These are phyloP conservation scores for Prunus campanulata DNA, from an alignment of 306 rosid species.

Conservation along the genomic window DNA sequence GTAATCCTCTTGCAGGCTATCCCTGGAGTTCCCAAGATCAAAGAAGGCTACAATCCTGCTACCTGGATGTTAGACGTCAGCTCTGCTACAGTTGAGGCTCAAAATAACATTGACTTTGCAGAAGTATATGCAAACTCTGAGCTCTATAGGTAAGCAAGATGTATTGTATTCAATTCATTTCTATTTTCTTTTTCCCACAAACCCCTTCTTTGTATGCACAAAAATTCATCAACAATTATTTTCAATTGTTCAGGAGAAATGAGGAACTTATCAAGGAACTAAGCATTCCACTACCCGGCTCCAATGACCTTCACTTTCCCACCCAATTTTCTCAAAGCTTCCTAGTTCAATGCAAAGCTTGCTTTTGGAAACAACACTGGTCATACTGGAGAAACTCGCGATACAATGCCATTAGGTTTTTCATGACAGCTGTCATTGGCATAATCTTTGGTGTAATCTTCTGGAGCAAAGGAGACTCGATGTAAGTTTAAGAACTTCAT, in stretches of 20 bases:
- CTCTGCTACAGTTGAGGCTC: conserved; percentile 58
- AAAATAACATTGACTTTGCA: conserved; percentile 58
- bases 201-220: background rate
- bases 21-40: conserved; percentile 58
- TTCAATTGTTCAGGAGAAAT: conserved; percentile 38
- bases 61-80: conserved; percentile 83
- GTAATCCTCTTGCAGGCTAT: conserved; percentile 36
- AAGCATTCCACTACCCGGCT: conserved; percentile 41
- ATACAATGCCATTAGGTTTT: conserved; percentile 42
- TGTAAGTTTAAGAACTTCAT: conserved; percentile 30
- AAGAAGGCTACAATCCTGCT: conserved; percentile 65
- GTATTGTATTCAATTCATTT: background rate
- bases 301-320: conserved; percentile 55
- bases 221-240: background rate
- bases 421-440: conserved; percentile 33
- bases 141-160: conserved; percentile 39
- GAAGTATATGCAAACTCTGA: conserved; percentile 53
- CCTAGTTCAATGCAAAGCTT: conserved; percentile 51
- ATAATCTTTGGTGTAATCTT: conserved; percentile 49
- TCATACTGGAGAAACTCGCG: conserved; percentile 67
- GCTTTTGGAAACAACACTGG: conserved; percentile 71
- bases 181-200: background rate
- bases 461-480: conserved; percentile 40
- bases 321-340: conserved; percentile 53
- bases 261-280: conserved; percentile 45